Percentiles rank a stretch among this genome's conserved stretches.
Evolutionary conservation across 495 filamentous ascomycete genomes (phyloP).

Genomic region (Ramalina intermedia): DNA sequence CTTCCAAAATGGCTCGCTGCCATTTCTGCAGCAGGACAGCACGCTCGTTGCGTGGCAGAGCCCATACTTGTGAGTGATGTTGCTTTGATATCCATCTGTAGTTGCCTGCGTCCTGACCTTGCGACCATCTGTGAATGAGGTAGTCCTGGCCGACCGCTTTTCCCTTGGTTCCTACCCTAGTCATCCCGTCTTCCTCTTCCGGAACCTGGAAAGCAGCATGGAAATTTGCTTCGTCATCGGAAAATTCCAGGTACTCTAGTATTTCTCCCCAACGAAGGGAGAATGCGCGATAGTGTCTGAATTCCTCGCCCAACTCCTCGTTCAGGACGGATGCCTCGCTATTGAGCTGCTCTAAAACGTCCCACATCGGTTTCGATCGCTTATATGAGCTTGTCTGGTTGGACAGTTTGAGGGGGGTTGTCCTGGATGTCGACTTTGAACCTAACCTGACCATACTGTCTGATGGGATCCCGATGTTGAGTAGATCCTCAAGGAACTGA

Average conservation of each 20-base stretch:
- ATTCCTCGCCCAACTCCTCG: slow-evolving; percentile 9
- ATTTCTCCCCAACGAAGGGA: slow-evolving; percentile 20
- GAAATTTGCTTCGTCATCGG: slow-evolving; percentile 33
- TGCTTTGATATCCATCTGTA: slow-evolving; percentile 20
- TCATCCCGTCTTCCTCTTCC: slow-evolving; percentile 26
- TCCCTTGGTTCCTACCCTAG: slow-evolving; percentile 29
- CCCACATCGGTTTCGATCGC: slow-evolving; percentile 20
- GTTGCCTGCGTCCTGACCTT: slow-evolving; percentile 31
- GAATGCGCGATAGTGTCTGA: slow-evolving; percentile 16
- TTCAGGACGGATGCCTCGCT: slow-evolving; percentile 11
- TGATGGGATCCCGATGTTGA: slow-evolving; percentile 43
- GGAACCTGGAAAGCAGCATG: slow-evolving; percentile 43
- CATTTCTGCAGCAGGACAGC: slow-evolving; percentile 27
- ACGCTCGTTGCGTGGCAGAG: slow-evolving; percentile 27
- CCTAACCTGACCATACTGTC: slow-evolving; percentile 53
- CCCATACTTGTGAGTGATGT: slow-evolving; percentile 36
- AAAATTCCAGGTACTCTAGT: slow-evolving; percentile 52
- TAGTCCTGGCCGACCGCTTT: slow-evolving; percentile 33
- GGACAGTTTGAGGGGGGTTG: slow-evolving; percentile 29
- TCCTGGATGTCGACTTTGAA: slow-evolving; percentile 39
- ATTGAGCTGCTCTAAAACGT: slow-evolving; percentile 27
- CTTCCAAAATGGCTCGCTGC: slow-evolving; percentile 33
- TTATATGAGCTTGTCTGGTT: slow-evolving; percentile 26
- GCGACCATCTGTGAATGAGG: slow-evolving; percentile 42
- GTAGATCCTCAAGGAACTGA: slow-evolving; percentile 57